phyloP scores from a whole-genome alignment of 2,329 filamentous ascomycete genomes.

The Trichocomaceae sp. region DNA sequence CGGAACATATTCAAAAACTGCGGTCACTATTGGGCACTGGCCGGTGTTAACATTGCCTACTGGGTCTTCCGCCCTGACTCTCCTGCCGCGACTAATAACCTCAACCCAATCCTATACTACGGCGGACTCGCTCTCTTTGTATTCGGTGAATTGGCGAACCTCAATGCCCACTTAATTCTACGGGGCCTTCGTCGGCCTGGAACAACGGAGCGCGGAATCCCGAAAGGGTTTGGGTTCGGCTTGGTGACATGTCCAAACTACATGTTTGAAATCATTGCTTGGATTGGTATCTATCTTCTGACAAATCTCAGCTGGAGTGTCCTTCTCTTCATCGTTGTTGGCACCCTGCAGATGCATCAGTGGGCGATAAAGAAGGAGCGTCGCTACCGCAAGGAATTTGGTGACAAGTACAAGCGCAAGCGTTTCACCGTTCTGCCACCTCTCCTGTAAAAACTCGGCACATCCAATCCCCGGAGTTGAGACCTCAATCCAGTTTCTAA shows the following conservation, averaged over 20 bases:
- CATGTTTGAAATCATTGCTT: slow-evolving; percentile 82
- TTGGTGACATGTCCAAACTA: slow-evolving; percentile 96
- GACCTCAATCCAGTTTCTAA: not conserved
- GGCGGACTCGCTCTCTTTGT: slow-evolving; percentile 64
- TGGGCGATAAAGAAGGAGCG: slow-evolving; percentile 93
- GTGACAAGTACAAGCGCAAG: slow-evolving; percentile 94
- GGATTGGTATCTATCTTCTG: slow-evolving; percentile 74
- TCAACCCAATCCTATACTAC: slow-evolving; percentile 54
- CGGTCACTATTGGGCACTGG: slow-evolving; percentile 84
- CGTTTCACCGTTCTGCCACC: slow-evolving; percentile 74
- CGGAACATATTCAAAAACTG: slow-evolving; percentile 92
- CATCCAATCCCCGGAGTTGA: not conserved
- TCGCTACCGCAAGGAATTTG: slow-evolving; percentile 83
- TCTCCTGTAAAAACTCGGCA: slow-evolving; percentile 33
- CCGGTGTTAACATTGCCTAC: slow-evolving; percentile 73
- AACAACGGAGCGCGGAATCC: slow-evolving; percentile 81
- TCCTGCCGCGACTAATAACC: slow-evolving; percentile 51
- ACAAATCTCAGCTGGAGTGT: slow-evolving; percentile 70
- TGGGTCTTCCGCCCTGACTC: slow-evolving; percentile 76
- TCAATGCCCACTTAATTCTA: slow-evolving; percentile 71
- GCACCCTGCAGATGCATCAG: slow-evolving; percentile 68
- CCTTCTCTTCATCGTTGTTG: slow-evolving; percentile 66
- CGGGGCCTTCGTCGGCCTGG: slow-evolving; percentile 69
- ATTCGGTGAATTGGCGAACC: slow-evolving; percentile 74
- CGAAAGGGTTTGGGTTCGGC: slow-evolving; percentile 73